A percentile compares a stretch with the other conserved stretches of the same genome.
These are phyloP conservation scores for Strobilomyces echinocephalus DNA, from an alignment of 768 basidiomycete genomes.

Conservation along the genomic window DNA sequence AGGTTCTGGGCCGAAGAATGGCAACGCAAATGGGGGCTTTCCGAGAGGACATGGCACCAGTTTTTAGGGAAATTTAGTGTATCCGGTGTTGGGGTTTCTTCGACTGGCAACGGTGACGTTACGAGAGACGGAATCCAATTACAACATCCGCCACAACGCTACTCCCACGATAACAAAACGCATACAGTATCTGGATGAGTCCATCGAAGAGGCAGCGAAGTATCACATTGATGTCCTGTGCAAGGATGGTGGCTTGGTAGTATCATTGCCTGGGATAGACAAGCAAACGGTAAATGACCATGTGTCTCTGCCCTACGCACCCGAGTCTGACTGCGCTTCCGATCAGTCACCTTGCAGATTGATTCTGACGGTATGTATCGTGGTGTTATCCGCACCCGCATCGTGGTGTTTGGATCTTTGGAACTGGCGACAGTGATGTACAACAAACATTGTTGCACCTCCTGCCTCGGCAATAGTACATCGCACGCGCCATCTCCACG, in stretches of 20 bases:
- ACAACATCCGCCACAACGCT: conserved; percentile 79
- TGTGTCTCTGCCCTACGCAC: not conserved
- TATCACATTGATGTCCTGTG: conserved; percentile 55
- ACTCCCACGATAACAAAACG: no score
- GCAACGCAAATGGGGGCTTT: conserved; percentile 33
- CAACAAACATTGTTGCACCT: no score
- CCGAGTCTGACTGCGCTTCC: not conserved
- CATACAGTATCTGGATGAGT: no score
- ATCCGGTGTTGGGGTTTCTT: conserved; percentile 63
- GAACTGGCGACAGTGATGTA: no score
- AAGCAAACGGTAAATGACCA: conserved; percentile 51
- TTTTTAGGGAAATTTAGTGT: conserved; percentile 31
- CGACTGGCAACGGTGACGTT: no score
- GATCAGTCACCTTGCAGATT: conserved; percentile 62
- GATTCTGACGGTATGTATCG: conserved; percentile 83
- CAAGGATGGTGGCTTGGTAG: conserved; percentile 67
- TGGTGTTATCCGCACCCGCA: conserved; percentile 78
- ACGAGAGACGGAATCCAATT: no score
- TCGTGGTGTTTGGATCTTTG: no score
- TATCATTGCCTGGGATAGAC: conserved; percentile 64
- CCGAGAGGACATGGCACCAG: conserved; percentile 37
- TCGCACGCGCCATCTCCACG: conserved; percentile 56
- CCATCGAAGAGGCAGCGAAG: conserved; percentile 49
- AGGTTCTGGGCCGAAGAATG: conserved; percentile 88
- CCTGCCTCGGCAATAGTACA: conserved; percentile 62